Evolutionary conservation across 164 flowering plant species (phyloP).

Genomic region (Brasenia schreberi): DNA sequence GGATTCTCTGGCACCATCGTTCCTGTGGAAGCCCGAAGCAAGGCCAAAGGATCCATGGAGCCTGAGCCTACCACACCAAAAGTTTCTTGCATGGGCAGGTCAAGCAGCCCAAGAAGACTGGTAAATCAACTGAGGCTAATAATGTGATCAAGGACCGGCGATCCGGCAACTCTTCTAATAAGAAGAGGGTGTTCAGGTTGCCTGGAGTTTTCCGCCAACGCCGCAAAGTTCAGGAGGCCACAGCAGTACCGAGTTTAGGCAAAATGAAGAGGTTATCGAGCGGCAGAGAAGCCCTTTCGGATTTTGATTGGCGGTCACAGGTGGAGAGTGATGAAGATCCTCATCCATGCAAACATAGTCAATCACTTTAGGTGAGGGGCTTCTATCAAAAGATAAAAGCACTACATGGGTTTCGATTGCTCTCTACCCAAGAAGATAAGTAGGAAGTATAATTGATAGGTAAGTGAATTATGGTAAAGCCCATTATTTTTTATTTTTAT

Average conservation of each 20-base stretch:
- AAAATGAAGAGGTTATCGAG: conserved; percentile 60
- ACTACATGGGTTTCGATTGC: no score
- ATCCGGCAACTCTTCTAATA: conserved; percentile 3
- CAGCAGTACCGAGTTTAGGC: conserved; percentile 19
- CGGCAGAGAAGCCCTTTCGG: conserved; percentile 35
- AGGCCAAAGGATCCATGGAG: conserved; percentile 10
- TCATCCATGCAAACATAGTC: no score
- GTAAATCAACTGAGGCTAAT: conserved; percentile 8
- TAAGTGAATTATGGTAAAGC: no score
- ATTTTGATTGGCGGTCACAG: conserved; percentile 49
- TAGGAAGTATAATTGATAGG: no score
- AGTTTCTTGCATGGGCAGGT: conserved; percentile 81
- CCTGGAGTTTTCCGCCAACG: conserved; percentile 9
- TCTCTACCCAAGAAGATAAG: no score
- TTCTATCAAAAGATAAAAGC: no score
- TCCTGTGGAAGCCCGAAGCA: conserved; percentile 46
- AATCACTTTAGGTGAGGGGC: no score
- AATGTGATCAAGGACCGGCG: not conserved
- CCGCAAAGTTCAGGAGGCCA: conserved; percentile 7
- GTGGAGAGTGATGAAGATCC: conserved; percentile 15
- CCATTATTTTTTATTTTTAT: no score
- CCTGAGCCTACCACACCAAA: conserved; percentile 80
- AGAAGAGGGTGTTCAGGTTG: conserved; percentile 9
- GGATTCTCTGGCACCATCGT: conserved; percentile 54
- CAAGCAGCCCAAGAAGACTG: conserved; percentile 34